phyloP scores from a whole-genome alignment of 2,329 filamentous ascomycete species.

The Magnaporthales sp. region DNA sequence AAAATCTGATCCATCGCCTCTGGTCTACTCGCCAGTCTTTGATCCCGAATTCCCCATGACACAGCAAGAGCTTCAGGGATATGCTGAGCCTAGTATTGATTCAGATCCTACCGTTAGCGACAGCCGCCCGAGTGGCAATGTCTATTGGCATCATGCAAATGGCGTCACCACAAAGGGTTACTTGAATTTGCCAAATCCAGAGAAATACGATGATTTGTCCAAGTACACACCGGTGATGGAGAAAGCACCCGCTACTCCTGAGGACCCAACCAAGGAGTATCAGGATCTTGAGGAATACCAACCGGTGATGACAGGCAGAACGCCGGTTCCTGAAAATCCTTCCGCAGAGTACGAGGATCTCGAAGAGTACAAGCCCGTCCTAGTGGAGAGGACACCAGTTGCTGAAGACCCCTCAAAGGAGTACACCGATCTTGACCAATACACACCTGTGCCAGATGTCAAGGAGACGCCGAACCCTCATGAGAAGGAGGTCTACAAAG shows the following conservation, averaged over 20 bases:
- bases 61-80: not conserved
- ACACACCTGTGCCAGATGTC: constrained; percentile 19
- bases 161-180: constrained; percentile 8
- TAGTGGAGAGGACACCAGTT: constrained; percentile 18
- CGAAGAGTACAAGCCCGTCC: constrained; percentile 26
- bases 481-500: constrained; percentile 6
- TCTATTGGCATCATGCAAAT: not conserved
- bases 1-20: constrained; percentile 2
- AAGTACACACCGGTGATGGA: constrained; percentile 26
- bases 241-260: not conserved
- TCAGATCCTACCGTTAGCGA: not conserved
- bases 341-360: constrained; percentile 20
- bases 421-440: constrained; percentile 33
- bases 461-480: constrained; percentile 11
- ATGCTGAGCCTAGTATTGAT: constrained; percentile 11
- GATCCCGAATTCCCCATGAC: not conserved
- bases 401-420: constrained; percentile 18
- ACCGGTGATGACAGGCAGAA: constrained; percentile 5
- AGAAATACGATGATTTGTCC: constrained; percentile 17
- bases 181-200: not conserved
- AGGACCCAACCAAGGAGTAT: constrained; percentile 4
- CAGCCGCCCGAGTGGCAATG: not conserved
- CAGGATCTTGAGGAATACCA: constrained; percentile 9
- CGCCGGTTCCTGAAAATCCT: not conserved
- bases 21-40: not conserved